These are phyloP conservation scores for Panellus pusillus DNA, from an alignment of 768 basidiomycete species.

Conservation along the genomic window DNA sequence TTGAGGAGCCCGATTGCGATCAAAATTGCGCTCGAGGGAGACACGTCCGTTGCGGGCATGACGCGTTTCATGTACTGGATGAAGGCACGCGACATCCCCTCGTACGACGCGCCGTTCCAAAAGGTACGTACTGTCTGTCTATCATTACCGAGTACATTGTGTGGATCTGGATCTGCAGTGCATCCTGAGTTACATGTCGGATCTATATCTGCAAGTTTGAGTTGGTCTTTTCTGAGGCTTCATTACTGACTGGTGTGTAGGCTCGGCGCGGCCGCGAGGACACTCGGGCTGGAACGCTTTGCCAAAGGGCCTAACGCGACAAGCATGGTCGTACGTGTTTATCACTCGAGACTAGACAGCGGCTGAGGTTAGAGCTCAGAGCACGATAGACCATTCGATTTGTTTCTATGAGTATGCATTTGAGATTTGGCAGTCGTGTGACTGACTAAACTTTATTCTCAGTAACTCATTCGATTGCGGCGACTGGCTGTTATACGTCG, in stretches of 20 bases:
- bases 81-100: slow-evolving; percentile 66
- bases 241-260: slow-evolving; percentile 35
- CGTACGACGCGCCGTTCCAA: slow-evolving; percentile 71
- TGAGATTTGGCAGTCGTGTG: background rate
- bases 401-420: slow-evolving; percentile 67
- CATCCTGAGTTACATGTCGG: slow-evolving; percentile 78
- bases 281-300: slow-evolving; percentile 52
- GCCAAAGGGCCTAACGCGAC: slow-evolving; percentile 50
- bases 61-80: slow-evolving; percentile 74
- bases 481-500: slow-evolving; percentile 80
- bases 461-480: slow-evolving; percentile 77
- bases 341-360: no score
- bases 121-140: slow-evolving; percentile 49
- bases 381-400: slow-evolving; percentile 58
- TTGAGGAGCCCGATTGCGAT: slow-evolving; percentile 67
- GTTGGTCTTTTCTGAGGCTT: background rate
- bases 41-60: slow-evolving; percentile 44
- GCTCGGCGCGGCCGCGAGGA: slow-evolving; percentile 52
- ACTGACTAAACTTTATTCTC: slow-evolving; percentile 11
- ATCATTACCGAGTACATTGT: no score
- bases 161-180: slow-evolving; percentile 43
- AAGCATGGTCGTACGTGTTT: slow-evolving; percentile 58
- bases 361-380: background rate
- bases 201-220: slow-evolving; percentile 67
- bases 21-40: slow-evolving; percentile 50